These are phyloP conservation scores for Coemansia sp. DNA, from an alignment of 192 early-diverging fungal genomes.

Conservation along the genomic window DNA sequence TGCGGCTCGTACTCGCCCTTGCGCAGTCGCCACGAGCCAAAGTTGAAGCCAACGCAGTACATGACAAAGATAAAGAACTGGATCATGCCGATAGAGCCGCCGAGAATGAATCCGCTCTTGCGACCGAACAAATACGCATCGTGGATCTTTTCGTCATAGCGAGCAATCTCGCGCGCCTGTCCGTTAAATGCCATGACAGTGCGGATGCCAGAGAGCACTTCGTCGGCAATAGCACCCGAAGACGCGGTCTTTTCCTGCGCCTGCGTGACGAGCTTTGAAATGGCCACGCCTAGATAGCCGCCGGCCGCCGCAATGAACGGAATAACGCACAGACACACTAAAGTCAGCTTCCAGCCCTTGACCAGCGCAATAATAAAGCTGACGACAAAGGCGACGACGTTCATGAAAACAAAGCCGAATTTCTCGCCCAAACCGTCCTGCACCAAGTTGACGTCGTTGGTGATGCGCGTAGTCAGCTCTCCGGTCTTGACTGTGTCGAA, in stretches of 20 bases:
- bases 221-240: slow-evolving; percentile 82
- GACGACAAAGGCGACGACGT: slow-evolving; percentile 67
- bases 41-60: slow-evolving; percentile 80
- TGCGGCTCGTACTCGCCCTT: slow-evolving; percentile 43
- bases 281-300: slow-evolving; percentile 56
- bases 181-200: slow-evolving; percentile 84
- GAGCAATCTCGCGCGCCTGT: slow-evolving; percentile 66
- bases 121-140: slow-evolving; percentile 66
- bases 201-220: slow-evolving; percentile 77
- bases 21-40: slow-evolving; percentile 64
- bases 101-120: slow-evolving; percentile 62
- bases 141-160: slow-evolving; percentile 67
- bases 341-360: slow-evolving; percentile 77
- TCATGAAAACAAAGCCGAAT: slow-evolving; percentile 67
- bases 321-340: slow-evolving; percentile 76
- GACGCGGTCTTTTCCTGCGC: slow-evolving; percentile 72
- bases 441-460: slow-evolving; percentile 80
- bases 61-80: slow-evolving; percentile 74
- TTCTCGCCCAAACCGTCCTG: slow-evolving; percentile 91
- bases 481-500: slow-evolving; percentile 80
- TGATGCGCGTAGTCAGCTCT: slow-evolving; percentile 83
- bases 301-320: slow-evolving; percentile 65
- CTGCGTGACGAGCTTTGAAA: slow-evolving; percentile 42
- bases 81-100: slow-evolving; percentile 68
- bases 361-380: slow-evolving; percentile 81